phyloP scores from a whole-genome alignment of 495 filamentous ascomycete genomes.

The Aspergillus mulundensis region DNA sequence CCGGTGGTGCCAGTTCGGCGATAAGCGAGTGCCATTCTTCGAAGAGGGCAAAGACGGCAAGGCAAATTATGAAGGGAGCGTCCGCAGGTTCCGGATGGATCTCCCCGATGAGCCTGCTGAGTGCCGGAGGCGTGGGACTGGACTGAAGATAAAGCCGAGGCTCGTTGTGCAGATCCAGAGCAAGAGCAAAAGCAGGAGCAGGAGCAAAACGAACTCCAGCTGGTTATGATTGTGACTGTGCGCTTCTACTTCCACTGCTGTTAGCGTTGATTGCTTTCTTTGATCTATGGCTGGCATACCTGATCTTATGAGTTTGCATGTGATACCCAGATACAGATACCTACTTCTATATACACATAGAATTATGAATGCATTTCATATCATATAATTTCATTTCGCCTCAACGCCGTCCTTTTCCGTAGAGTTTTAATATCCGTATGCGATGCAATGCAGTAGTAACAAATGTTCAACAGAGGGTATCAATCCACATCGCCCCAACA shows the following conservation, averaged over 20 bases:
- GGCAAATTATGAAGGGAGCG: slow-evolving; percentile 41
- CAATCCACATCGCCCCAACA: background rate
- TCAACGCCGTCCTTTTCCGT: background rate
- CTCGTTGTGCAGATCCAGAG: slow-evolving; percentile 8
- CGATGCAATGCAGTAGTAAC: background rate
- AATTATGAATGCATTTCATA: background rate
- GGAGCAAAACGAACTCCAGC: background rate
- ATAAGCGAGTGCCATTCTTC: slow-evolving; percentile 36
- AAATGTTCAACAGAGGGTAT: slow-evolving; percentile 6
- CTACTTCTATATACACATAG: background rate
- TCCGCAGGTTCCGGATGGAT: slow-evolving; percentile 49
- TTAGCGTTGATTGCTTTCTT: slow-evolving; percentile 1
- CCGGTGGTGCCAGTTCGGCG: slow-evolving; percentile 33
- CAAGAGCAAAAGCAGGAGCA: too few relatives aligned
- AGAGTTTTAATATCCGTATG: background rate
- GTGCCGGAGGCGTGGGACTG: background rate
- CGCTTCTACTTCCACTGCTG: background rate
- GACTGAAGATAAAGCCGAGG: slow-evolving; percentile 15
- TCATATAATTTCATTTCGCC: background rate
- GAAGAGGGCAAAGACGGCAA: slow-evolving; percentile 38
- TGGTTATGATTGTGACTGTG: slow-evolving; percentile 5
- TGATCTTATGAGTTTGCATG: slow-evolving; percentile 2
- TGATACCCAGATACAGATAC: slow-evolving; percentile 6
- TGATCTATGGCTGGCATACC: background rate
- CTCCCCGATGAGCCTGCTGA: slow-evolving; percentile 30